Evolutionary conservation across 805 yeast species (phyloP), one percentile per base, ranked within the genome.

Genomic region (Lachancea sp.): DNA sequence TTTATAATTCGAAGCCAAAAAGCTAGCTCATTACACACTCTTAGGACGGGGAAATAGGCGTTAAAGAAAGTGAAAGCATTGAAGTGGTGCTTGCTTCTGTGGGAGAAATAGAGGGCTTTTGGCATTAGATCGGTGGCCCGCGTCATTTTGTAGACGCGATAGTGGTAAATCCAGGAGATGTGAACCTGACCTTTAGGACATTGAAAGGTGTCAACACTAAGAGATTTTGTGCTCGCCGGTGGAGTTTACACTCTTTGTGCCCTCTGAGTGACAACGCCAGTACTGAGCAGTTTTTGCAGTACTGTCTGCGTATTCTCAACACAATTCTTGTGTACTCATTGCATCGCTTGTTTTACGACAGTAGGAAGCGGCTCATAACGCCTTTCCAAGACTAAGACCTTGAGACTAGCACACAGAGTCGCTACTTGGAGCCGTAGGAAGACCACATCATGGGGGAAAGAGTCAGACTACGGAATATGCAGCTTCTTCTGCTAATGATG

Each of bases 241-340:
- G 84, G 80, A 59, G 78, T 83, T n/a, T n/a, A n/a, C n/a, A n/a
- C n/a, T 83, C 87, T 2, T 64, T 80, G 29, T 80, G 66, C 67
- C 89, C 89, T 37, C 53, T 75, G 32, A 72, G 74, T 8, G 60
- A 50, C 5, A 31, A 63, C 13, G 67, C 64, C 40, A 47, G 50
- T 43, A 70, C 66, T 8, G 52, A 49, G 23, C 57, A 56, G 4
- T 77, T 77, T 60, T 74, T 77, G 66, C 65, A 75, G 52, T 60
- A 69, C 43, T 76, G 77, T 60, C 55, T 75, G 45, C 72, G 75
- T 28, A 61, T 72, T 31, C 67, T 71, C 13, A 65, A 71, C 25
- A 65, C 72, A 60, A 44, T 77, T 25, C 50, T 68, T 1, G 62
- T 75, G 42, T 72, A 69, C 58, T 34, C 67, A 23, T 61, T 60